These are phyloP conservation scores for Sonneratia alba DNA, from an alignment of 345 rosid genomes.

Conservation along the genomic window DNA sequence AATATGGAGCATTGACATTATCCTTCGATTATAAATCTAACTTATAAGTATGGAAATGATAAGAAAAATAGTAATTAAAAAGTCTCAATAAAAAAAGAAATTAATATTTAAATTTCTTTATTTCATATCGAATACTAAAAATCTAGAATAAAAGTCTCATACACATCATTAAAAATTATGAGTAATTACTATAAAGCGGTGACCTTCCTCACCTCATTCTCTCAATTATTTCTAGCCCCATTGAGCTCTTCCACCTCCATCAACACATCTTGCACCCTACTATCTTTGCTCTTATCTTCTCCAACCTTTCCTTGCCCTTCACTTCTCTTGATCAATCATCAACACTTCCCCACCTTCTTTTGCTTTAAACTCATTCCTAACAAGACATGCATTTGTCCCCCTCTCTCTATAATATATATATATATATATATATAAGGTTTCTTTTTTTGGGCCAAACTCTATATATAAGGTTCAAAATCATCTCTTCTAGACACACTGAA, in stretches of 20 bases:
- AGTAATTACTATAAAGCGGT: background rate
- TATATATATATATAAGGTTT: too few species aligned
- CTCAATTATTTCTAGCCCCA: background rate
- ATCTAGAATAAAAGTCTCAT: too few species aligned
- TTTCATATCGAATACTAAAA: too few species aligned
- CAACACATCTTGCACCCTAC: background rate
- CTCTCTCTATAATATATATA: too few species aligned
- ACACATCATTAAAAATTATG: background rate
- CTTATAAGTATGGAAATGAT: too few species aligned
- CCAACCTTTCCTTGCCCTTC: slow-evolving; percentile 1
- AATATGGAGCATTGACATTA: too few species aligned
- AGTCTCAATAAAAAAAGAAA: too few species aligned
- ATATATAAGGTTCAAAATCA: background rate
- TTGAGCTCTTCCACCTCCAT: background rate
- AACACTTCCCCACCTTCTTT: background rate
- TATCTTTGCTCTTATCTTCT: background rate
- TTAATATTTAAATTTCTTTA: too few species aligned
- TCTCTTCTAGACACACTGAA: background rate
- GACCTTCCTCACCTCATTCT: background rate
- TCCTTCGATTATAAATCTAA: too few species aligned
- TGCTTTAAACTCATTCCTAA: too few species aligned
- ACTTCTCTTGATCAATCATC: background rate
- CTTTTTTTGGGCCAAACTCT: too few species aligned
- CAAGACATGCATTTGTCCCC: background rate
- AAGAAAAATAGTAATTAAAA: too few species aligned